phyloP scores from a whole-genome alignment of 73 alveolate genomes.

The Durusdinium trenchii region DNA sequence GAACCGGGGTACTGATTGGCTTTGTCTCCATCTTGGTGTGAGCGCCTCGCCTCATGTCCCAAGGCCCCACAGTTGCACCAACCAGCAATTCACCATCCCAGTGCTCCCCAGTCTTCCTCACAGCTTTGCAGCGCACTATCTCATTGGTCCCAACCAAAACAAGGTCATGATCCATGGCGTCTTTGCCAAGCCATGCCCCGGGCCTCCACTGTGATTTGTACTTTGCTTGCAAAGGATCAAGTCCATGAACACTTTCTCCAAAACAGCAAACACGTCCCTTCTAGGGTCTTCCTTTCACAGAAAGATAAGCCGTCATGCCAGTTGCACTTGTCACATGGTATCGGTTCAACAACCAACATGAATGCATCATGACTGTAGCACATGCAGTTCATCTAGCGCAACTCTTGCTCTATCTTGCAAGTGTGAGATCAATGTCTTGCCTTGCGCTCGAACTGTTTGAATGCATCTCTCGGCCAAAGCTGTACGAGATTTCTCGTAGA shows the following conservation, averaged over 20 bases:
- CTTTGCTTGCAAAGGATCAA: neutral
- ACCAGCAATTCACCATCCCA: neutral
- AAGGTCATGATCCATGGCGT: neutral
- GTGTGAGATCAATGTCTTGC: neutral
- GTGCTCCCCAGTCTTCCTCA: neutral
- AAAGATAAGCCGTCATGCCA: neutral
- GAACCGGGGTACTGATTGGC: neutral
- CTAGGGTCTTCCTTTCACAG: too few species aligned
- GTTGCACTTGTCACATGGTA: neutral
- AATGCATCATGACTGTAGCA: too few species aligned
- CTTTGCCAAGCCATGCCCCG: neutral
- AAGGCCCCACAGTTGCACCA: neutral
- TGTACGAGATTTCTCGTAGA: neutral
- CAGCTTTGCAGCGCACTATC: neutral
- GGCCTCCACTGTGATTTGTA: neutral
- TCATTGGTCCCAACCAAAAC: neutral
- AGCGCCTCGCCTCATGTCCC: neutral
- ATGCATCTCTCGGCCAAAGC: neutral
- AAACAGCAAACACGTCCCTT: neutral
- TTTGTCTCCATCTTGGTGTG: neutral
- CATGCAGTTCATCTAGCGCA: neutral
- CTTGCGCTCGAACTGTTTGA: neutral
- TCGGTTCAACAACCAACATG: neutral
- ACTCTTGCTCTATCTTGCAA: neutral
- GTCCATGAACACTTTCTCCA: too few species aligned